Evolutionary conservation across 192 early-diverging fungal species (phyloP).

Genomic region (Coemansia sp.): DNA sequence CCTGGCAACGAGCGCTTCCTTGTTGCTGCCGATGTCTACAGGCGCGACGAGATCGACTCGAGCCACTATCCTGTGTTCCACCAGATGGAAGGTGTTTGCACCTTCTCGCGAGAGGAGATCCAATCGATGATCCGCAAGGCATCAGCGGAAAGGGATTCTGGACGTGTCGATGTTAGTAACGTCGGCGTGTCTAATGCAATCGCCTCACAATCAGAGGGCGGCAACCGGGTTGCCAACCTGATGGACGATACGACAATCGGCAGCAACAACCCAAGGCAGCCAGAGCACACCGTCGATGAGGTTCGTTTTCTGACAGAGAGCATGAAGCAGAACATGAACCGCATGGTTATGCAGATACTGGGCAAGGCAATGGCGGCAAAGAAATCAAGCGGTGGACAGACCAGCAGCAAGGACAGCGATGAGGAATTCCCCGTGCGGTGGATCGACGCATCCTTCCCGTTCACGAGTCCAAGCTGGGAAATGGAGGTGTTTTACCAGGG

Average conservation of each 20-base stretch:
- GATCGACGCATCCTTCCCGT: constrained; percentile 94
- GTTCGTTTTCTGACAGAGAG: constrained; percentile 62
- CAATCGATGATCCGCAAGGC: not conserved
- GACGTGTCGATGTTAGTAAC: not conserved
- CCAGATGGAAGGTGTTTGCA: constrained; percentile 93
- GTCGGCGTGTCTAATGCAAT: not conserved
- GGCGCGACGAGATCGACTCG: constrained; percentile 94
- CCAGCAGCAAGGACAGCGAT: not conserved
- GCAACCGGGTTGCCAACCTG: constrained; percentile 9
- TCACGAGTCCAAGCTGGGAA: constrained; percentile 96
- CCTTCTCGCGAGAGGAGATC: constrained; percentile 43
- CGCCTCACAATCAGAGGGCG: not conserved
- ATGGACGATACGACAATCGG: constrained; percentile 55
- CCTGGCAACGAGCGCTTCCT: constrained; percentile 64
- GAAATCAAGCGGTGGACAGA: not conserved
- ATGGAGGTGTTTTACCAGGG: constrained; percentile 93
- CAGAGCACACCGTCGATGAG: constrained; percentile 62
- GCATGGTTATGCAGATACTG: constrained; percentile 76
- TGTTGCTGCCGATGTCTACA: constrained; percentile 96
- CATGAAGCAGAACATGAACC: constrained; percentile 81
- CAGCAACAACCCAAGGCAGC: constrained; percentile 72
- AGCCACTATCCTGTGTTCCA: constrained; percentile 98
- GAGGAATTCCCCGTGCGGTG: constrained; percentile 77
- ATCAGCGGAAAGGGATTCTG: not conserved
- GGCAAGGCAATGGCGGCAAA: constrained; percentile 36